phyloP scores from a whole-genome alignment of 768 basidiomycete genomes.

The Leccinum incarnatum region DNA sequence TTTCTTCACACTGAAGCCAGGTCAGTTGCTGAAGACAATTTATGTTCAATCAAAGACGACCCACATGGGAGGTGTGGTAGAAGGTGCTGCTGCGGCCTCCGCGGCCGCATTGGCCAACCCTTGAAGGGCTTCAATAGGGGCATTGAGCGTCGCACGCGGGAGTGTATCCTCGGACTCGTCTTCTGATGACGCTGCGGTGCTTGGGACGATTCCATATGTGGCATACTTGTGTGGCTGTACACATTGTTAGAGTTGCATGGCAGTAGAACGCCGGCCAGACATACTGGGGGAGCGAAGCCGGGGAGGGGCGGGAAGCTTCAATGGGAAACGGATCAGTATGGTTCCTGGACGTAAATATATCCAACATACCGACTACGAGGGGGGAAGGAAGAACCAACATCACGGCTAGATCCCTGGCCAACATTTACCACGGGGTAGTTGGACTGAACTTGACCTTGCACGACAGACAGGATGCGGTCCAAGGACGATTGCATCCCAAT shows the following conservation, averaged over 20 bases:
- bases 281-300: constrained; percentile 86
- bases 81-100: constrained; percentile 83
- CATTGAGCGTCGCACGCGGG: constrained; percentile 78
- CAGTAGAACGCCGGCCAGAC: constrained; percentile 25
- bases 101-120: constrained; percentile 94
- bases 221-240: constrained; percentile 83
- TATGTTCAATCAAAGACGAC: background rate
- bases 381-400: constrained; percentile 27
- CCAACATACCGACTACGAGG: constrained; percentile 34
- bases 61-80: constrained; percentile 60
- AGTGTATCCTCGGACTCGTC: constrained; percentile 91
- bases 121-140: constrained; percentile 92
- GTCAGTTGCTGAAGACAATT: background rate
- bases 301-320: constrained; percentile 79
- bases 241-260: constrained; percentile 14
- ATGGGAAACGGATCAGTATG: constrained; percentile 31
- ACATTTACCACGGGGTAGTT: constrained; percentile 14
- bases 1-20: constrained; percentile 56
- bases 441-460: constrained; percentile 46
- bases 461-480: constrained; percentile 73
- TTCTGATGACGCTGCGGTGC: constrained; percentile 81
- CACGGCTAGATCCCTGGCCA: constrained; percentile 24
- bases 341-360: constrained; percentile 19
- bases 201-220: constrained; percentile 85
- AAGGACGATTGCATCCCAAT: constrained; percentile 90